Evolutionary conservation across 2,329 filamentous ascomycete species (phyloP).

Genomic region (Plenodomus biglobosus): DNA sequence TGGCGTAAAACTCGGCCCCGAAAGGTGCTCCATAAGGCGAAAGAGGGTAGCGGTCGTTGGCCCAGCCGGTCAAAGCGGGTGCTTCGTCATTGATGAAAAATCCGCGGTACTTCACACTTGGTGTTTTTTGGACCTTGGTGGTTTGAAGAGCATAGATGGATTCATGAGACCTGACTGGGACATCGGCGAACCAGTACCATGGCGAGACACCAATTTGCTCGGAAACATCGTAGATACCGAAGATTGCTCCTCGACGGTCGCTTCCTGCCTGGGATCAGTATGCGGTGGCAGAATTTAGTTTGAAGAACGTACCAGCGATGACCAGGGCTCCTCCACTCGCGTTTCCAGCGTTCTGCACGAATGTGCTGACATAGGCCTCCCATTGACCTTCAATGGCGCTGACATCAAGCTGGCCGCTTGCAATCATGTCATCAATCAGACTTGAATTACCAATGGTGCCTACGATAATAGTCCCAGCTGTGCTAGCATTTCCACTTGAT

Average conservation of each 20-base stretch:
- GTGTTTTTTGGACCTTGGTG: slow-evolving; percentile 60
- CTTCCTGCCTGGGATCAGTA: slow-evolving; percentile 44
- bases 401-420: slow-evolving; percentile 59
- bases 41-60: slow-evolving; percentile 57
- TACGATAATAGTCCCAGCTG: slow-evolving; percentile 60
- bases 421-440: slow-evolving; percentile 61
- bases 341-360: slow-evolving; percentile 60
- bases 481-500: slow-evolving; percentile 5
- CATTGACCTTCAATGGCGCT: slow-evolving; percentile 62
- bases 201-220: slow-evolving; percentile 74
- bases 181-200: slow-evolving; percentile 70
- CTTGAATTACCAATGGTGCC: slow-evolving; percentile 68
- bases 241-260: slow-evolving; percentile 68
- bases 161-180: slow-evolving; percentile 54
- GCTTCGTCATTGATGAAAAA: slow-evolving; percentile 73
- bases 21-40: slow-evolving; percentile 48
- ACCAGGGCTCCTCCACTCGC: slow-evolving; percentile 63
- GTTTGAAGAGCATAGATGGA: slow-evolving; percentile 59
- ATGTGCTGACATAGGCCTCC: slow-evolving; percentile 66
- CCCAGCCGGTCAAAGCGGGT: slow-evolving; percentile 67
- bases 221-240: slow-evolving; percentile 69
- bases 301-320: slow-evolving; percentile 55
- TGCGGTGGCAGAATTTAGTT: background rate
- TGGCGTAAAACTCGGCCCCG: slow-evolving; percentile 66
- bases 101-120: slow-evolving; percentile 67